These are phyloP conservation scores for Fusarium redolens DNA, from an alignment of 2,329 filamentous ascomycete species.

Conservation along the genomic window DNA sequence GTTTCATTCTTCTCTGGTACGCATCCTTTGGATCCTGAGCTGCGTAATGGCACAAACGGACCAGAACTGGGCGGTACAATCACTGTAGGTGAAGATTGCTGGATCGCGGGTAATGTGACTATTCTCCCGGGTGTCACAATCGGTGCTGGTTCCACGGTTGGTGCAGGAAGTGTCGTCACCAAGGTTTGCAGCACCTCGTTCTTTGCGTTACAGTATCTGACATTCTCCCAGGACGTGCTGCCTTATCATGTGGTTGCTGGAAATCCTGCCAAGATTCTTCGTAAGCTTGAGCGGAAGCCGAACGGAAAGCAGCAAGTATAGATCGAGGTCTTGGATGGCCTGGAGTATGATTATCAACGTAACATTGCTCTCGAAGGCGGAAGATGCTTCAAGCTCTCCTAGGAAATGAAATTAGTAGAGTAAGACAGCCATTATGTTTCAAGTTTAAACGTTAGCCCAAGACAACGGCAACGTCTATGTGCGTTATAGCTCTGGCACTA, in stretches of 20 bases:
- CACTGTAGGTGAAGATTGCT: constrained; percentile 82
- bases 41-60: constrained; percentile 79
- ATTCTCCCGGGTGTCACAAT: constrained; percentile 83
- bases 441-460: background rate
- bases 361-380: background rate
- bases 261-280: constrained; percentile 40
- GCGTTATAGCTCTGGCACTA: background rate
- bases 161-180: constrained; percentile 85
- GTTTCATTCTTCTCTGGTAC: constrained; percentile 79
- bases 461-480: background rate
- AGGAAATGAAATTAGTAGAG: too few species aligned
- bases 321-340: background rate
- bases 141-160: constrained; percentile 78
- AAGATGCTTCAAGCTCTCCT: too few species aligned
- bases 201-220: background rate
- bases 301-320: constrained; percentile 3
- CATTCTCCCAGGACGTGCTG: constrained; percentile 47
- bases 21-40: constrained; percentile 79
- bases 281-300: constrained; percentile 29
- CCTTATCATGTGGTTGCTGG: constrained; percentile 45
- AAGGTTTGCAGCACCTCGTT: constrained; percentile 57
- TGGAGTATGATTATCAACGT: background rate
- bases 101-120: constrained; percentile 78
- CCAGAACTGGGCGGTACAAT: constrained; percentile 82
- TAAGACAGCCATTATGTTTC: too few species aligned